Base-by-base conservation (phyloP, 805 yeast genomes). In the Torulaspora quercuum region DNA sequence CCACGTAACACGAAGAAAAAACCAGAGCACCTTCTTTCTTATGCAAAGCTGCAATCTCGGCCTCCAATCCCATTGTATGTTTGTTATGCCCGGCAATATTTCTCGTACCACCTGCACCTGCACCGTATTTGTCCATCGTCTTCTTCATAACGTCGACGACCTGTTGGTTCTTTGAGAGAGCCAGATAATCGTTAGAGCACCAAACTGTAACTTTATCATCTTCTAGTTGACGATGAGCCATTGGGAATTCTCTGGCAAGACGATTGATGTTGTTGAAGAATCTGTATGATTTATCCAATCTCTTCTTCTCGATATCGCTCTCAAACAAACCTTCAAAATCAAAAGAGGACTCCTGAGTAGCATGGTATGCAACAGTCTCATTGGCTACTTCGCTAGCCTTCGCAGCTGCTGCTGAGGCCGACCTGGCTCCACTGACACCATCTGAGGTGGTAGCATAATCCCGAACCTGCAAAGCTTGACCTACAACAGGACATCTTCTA, bases 51-150 rank as follows among this genome's bases (percentile, higher is more conserved):
- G 98, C 97, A 33, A 87, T 58, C 53, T 86, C 89, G 14, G 82
- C 68, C 65, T 92, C 99, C 56, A 92, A 74, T 49, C 72, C 73
- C 56, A 92, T 78, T n/a, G 97, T 95, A 53, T 83, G 90, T 41
- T 68, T 64, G 64, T 92, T 92, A 64, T 92, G 98, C 45, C 99
- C 99, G 2, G 99, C 98, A 61, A 92, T 92, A 67, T 92, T 92
- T 58, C 99, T 76, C 32, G 99, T 92, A 51, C 99, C 99, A 57
- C 99, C 99, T 6, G 99, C 95, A 53, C 99, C 99, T 4, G 95
- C 83, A 53, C 99, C 99, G 61, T 92, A 92, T 67, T 76, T 78
- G 52, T 82, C 83, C 62, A 92, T 72, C 11, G 95, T 80, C 32
- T 69, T 60, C 51, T 82, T 81, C 90, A 90, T 92, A 38, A 78